phyloP scores from a whole-genome alignment of 768 basidiomycete genomes.

The Pleurotus giganteus region DNA sequence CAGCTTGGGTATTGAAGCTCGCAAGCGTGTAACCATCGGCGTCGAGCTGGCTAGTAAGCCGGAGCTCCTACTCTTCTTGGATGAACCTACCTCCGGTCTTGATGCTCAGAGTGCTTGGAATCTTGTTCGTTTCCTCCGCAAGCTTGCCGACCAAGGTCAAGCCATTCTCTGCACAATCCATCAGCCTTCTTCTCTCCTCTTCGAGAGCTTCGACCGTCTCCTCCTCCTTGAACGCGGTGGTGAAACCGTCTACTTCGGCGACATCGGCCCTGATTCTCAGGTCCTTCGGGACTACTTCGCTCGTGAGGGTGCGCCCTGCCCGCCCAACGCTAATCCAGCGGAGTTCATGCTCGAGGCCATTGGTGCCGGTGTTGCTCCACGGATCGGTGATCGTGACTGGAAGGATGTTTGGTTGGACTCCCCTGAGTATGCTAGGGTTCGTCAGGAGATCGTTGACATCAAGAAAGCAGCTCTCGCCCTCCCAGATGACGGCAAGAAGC shows the following conservation, averaged over 20 bases:
- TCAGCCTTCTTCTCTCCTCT: constrained; percentile 82
- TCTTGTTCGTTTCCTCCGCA: constrained; percentile 75
- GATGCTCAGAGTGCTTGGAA: constrained; percentile 70
- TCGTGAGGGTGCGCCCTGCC: constrained; percentile 70
- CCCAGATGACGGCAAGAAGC: constrained; percentile 34
- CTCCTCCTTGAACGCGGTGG: constrained; percentile 74
- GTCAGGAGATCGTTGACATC: constrained; percentile 43
- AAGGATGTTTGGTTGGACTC: constrained; percentile 81
- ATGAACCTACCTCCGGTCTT: constrained; percentile 45
- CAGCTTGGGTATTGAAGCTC: constrained; percentile 62
- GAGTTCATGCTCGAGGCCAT: constrained; percentile 86
- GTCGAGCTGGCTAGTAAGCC: constrained; percentile 91
- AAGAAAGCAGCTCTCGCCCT: constrained; percentile 44
- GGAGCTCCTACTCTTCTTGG: constrained; percentile 70
- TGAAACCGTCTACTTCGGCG: constrained; percentile 92
- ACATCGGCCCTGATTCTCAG: constrained; percentile 73
- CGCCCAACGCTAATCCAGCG: constrained; percentile 74
- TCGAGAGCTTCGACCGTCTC: constrained; percentile 81
- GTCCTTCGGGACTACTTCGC: constrained; percentile 77
- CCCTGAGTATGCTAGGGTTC: constrained; percentile 46
- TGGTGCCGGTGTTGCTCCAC: constrained; percentile 74
- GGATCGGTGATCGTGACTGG: constrained; percentile 82
- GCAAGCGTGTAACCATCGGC: constrained; percentile 88
- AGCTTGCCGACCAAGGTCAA: constrained; percentile 82
- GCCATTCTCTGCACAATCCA: constrained; percentile 91